Evolutionary conservation across 306 rosid genomes (phyloP), one percentile per base, ranked within the genome.

Genomic region (cucumber (Cucumis sativus)): DNA sequence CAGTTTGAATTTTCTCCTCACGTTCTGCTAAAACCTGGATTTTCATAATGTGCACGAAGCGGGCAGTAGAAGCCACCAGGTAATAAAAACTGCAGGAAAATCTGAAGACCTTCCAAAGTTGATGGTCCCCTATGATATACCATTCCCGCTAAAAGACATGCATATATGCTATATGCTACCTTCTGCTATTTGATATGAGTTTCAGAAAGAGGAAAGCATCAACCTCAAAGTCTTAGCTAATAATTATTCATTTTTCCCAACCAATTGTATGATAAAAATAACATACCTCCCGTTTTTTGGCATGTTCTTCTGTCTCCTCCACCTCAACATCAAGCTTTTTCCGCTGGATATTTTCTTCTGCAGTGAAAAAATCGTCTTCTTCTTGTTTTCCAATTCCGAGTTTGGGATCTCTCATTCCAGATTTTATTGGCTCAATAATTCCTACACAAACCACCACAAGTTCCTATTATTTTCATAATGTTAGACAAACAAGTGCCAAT

Each of bases 1-100:
- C 98, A 8, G 88, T 90, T 86, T 94, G 97, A 86, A 94, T 94
- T 86, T 89, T 94, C 85, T 91, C 94, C 90, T 90, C 98, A 61
- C 97, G 98, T 84, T 90, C 98, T 78, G 98, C 98, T 89, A 94
- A 80, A 67, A 91, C 97, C 98, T 94, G 97, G 91, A 90, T 90
- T 91, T 91, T 94, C 92, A 92, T 85, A 94, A 91, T 82, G 94
- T 84, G 98, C 96, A 91, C 89, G 97, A 91, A 90, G 97, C 97
- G 85, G 91, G 97, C 97, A 90, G 96, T 85, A 91, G 97, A 93
- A 90, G 97, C 98, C 97, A 90, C 95, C 98, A 92, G 97, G 98
- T 92, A 94, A 94, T 94, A 94, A 92, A 94, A 94, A 94, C 98
- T 92, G 98, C 95, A 94, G 89, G 96, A 94, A 94, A 91, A 92